Evolutionary conservation across 768 basidiomycete genomes (phyloP).

Genomic region (Russula sp.): DNA sequence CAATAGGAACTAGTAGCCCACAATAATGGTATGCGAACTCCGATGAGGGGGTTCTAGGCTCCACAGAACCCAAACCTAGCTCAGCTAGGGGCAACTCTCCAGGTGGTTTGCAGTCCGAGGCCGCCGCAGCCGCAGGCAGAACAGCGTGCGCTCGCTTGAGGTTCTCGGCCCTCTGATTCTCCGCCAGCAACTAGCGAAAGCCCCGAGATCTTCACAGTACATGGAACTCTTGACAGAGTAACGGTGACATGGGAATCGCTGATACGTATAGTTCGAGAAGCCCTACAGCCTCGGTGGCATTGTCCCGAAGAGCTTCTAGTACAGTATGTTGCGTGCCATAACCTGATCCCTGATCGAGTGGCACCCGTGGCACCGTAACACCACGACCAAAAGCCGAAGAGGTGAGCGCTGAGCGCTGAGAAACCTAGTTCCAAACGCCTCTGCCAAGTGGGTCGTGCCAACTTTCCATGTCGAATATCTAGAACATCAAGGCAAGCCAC

Average conservation of each 20-base stretch:
- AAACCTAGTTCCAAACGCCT: neutral
- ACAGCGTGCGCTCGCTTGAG: neutral
- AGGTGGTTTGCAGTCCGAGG: neutral
- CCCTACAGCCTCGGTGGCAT: no score
- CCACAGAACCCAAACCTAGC: neutral
- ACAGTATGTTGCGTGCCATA: neutral
- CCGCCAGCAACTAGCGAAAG: neutral
- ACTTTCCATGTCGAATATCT: neutral
- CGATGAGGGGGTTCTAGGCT: neutral
- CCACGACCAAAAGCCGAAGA: neutral
- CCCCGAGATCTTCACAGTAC: neutral
- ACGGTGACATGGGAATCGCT: neutral
- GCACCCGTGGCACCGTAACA: neutral
- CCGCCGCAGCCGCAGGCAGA: neutral
- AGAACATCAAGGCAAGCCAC: neutral
- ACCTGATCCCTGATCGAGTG: neutral
- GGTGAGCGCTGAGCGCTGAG: neutral
- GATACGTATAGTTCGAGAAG: neutral
- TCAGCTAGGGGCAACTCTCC: neutral
- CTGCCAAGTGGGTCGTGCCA: neutral
- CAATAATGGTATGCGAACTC: neutral
- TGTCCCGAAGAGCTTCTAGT: no score
- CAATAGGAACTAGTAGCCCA: slow-evolving; percentile 2
- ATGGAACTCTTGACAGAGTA: neutral
- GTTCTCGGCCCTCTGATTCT: neutral